Evolutionary conservation across 495 filamentous ascomycete species (phyloP), one percentile per base, ranked within the genome.

Genomic region (Aspergillus nanangensis): DNA sequence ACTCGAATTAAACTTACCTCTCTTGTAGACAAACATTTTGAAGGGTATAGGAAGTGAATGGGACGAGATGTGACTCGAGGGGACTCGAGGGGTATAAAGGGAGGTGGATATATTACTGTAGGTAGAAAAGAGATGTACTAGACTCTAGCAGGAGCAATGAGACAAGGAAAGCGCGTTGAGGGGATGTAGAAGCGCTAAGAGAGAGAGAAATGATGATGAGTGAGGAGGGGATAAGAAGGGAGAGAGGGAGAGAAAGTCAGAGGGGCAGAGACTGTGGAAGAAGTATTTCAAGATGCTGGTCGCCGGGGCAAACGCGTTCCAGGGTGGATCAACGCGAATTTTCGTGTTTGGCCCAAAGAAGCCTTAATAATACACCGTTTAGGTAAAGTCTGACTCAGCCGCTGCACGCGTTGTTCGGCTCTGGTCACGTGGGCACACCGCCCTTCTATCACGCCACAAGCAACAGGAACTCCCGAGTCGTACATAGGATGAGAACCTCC

Each of bases 21-120:
- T 74, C 71, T 85, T 85, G 67, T 77, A 84, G 57, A 85, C 81
- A 69, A 80, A 85, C 81, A 85, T 85, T 27, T 57, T 76, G 55
- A 41, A 41, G 29, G 32, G 37, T 37, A 23, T 32, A 36, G 32
- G 43, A 40, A 42, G 22, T 23, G 41, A 41, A 41, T 22, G 40
- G 14, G 33, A 34, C 44, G 37, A 41, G 36, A 47, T 42, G 19
- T 32, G 44, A 44, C 38, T 39, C 49, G 31, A 14, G 45, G 45
- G 50, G 38, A 39, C n/a, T n/a, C n/a, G 43, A 17, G 46, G 24
- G 40, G 37, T 43, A 40, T 41, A 50, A 44, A 24, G 27, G 14
- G n/a, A n/a, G n/a, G n/a, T n/a, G n/a, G n/a, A n/a, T 41, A 52
- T 44, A 52, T 41, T 50, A 45, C 21, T 45, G 43, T 38, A n/a